phyloP scores from a whole-genome alignment of 2,329 filamentous ascomycete genomes.

The Aspergillus intermedius region DNA sequence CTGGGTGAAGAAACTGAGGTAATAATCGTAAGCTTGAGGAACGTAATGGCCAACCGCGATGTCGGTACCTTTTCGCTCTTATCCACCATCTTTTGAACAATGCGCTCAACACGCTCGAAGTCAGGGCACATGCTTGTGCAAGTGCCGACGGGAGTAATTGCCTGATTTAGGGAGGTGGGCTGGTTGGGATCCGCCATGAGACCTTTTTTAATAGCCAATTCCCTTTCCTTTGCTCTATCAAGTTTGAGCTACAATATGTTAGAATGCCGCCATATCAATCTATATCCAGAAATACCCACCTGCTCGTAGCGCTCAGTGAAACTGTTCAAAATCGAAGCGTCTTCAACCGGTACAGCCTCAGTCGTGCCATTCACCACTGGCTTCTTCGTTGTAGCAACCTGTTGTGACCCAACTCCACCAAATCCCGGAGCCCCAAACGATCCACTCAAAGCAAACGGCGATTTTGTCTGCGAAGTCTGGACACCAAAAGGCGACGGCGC shows the following conservation, averaged over 20 bases:
- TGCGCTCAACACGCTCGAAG: slow-evolving; percentile 56
- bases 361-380: slow-evolving; percentile 7
- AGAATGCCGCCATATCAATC: not conserved
- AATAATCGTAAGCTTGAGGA: not conserved
- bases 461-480: slow-evolving; percentile 10
- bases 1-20: slow-evolving; percentile 28
- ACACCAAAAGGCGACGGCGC: slow-evolving; percentile 10
- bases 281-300: slow-evolving; percentile 17
- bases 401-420: slow-evolving; percentile 6
- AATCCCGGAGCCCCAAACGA: slow-evolving; percentile 10
- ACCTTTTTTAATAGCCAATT: slow-evolving; percentile 47
- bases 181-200: slow-evolving; percentile 55
- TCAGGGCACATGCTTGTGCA: slow-evolving; percentile 61
- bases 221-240: slow-evolving; percentile 44
- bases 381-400: slow-evolving; percentile 11
- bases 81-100: slow-evolving; percentile 57
- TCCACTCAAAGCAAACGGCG: slow-evolving; percentile 14
- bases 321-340: slow-evolving; percentile 14
- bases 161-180: slow-evolving; percentile 53
- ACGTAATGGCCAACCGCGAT: not conserved
- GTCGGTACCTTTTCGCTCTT: slow-evolving; percentile 50
- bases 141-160: slow-evolving; percentile 56
- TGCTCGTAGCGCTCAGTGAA: slow-evolving; percentile 33
- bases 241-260: slow-evolving; percentile 39
- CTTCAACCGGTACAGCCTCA: slow-evolving; percentile 15